Evolutionary conservation across 2,329 filamentous ascomycete genomes (phyloP).

Genomic region (Graphilbum fragrans): DNA sequence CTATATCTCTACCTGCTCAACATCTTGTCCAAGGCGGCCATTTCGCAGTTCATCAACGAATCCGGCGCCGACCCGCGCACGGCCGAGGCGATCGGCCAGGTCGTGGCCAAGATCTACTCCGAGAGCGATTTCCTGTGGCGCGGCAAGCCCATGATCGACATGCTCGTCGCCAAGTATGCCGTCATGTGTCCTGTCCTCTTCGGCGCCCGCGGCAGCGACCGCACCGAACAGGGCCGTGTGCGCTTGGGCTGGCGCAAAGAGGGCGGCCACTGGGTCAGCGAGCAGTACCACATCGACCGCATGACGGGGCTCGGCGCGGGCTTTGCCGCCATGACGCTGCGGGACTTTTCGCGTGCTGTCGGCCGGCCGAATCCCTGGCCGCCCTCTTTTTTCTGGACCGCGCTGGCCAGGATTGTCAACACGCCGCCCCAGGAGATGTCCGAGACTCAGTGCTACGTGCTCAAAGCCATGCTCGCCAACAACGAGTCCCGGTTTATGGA

Average conservation of each 20-base stretch:
- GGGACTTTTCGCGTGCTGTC: constrained; percentile 60
- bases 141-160: constrained; percentile 57
- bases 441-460: constrained; percentile 60
- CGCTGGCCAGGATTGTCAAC: constrained; percentile 65
- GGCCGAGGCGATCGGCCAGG: constrained; percentile 61
- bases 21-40: constrained; percentile 54
- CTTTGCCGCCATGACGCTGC: constrained; percentile 69
- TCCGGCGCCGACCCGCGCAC: constrained; percentile 43
- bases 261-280: constrained; percentile 45
- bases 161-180: constrained; percentile 73
- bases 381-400: constrained; percentile 70
- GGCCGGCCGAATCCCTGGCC: constrained; percentile 62
- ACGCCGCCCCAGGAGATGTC: constrained; percentile 55
- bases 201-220: constrained; percentile 66
- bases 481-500: constrained; percentile 64
- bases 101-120: constrained; percentile 58
- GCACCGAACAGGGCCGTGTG: constrained; percentile 51
- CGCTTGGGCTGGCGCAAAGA: constrained; percentile 65
- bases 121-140: constrained; percentile 49
- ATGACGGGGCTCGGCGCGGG: constrained; percentile 78
- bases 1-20: constrained; percentile 63
- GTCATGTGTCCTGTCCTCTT: constrained; percentile 75
- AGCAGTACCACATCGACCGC: constrained; percentile 65
- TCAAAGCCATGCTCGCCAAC: constrained; percentile 60
- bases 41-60: constrained; percentile 54